A percentile compares a stretch with the other conserved stretches of the same genome.
Evolutionary conservation across 257 asterid species (phyloP).

Genomic region (Fraxinus cuspidata): DNA sequence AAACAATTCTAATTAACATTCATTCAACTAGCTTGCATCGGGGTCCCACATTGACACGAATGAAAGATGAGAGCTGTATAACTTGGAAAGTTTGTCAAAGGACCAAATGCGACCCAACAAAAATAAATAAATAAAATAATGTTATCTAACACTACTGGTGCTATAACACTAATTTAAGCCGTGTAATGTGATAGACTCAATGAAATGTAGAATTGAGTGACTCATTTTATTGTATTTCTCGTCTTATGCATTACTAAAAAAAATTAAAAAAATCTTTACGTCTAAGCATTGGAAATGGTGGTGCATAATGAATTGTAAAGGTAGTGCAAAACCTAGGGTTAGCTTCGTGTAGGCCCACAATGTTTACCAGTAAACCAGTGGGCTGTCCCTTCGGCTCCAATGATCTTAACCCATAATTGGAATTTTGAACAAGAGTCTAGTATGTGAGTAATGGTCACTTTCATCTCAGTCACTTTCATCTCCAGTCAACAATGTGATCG

Average conservation of each 20-base stretch:
- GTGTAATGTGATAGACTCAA: too few species aligned
- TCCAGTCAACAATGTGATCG: conserved; percentile 1
- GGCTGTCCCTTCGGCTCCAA: conserved; percentile 28
- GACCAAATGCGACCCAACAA: background rate
- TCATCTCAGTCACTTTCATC: conserved; percentile 33
- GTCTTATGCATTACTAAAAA: too few species aligned
- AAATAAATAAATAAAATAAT: too few species aligned
- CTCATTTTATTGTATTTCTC: too few species aligned
- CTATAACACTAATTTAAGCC: too few species aligned
- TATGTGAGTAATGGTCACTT: conserved; percentile 34
- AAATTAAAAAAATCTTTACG: background rate
- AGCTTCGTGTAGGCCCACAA: conserved; percentile 31
- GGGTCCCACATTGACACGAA: background rate
- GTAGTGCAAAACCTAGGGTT: conserved; percentile 25
- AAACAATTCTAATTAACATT: background rate
- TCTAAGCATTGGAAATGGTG: conserved; percentile 34
- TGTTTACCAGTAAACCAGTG: conserved; percentile 30
- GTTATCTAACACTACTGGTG: too few species aligned
- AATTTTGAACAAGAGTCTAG: conserved; percentile 30
- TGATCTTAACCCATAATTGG: conserved; percentile 30
- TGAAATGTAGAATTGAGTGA: too few species aligned
- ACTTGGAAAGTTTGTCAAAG: background rate
- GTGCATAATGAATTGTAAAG: conserved; percentile 31
- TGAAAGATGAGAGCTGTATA: background rate
- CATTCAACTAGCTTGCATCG: background rate